phyloP scores from a whole-genome alignment of 2,329 filamentous ascomycete species.

The Aphanocladium album region DNA sequence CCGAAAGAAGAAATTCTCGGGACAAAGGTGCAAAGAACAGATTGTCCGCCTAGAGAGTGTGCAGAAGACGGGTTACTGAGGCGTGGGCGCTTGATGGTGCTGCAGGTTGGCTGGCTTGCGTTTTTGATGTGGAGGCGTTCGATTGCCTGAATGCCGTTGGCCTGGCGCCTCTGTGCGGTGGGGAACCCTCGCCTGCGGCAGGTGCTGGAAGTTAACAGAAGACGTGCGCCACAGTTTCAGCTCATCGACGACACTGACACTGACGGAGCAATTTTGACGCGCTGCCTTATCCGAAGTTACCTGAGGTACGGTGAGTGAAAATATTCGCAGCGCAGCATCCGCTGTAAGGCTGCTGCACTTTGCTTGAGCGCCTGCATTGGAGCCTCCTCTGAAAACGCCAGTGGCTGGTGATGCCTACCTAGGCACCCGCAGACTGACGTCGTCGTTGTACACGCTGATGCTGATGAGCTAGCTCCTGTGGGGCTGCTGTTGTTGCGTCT shows the following conservation, averaged over 20 bases:
- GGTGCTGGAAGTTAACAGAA: neutral
- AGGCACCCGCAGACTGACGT: constrained; percentile 11
- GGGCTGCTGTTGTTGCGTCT: neutral
- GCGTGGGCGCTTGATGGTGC: constrained; percentile 4
- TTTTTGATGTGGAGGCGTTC: constrained; percentile 13
- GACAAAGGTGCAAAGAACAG: neutral
- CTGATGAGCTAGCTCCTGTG: neutral
- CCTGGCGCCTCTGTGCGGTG: constrained; percentile 9
- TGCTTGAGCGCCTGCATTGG: no score
- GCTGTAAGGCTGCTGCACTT: no score
- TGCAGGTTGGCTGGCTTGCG: neutral
- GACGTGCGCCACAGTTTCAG: neutral
- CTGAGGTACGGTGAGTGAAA: no score
- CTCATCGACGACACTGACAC: neutral
- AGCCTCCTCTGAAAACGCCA: no score
- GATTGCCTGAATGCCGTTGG: constrained; percentile 8
- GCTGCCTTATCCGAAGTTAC: neutral
- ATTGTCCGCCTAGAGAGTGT: neutral
- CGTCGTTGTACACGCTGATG: neutral
- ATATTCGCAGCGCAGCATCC: neutral
- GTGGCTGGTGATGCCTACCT: neutral
- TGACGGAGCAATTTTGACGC: neutral
- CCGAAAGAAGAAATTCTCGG: constrained; percentile 10
- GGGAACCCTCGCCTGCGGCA: neutral
- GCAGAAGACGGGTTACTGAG: constrained; percentile 1